Evolutionary conservation across 116 monocot genomes (phyloP), one percentile per base, ranked within the genome.

Genomic region (Zostera marina): DNA sequence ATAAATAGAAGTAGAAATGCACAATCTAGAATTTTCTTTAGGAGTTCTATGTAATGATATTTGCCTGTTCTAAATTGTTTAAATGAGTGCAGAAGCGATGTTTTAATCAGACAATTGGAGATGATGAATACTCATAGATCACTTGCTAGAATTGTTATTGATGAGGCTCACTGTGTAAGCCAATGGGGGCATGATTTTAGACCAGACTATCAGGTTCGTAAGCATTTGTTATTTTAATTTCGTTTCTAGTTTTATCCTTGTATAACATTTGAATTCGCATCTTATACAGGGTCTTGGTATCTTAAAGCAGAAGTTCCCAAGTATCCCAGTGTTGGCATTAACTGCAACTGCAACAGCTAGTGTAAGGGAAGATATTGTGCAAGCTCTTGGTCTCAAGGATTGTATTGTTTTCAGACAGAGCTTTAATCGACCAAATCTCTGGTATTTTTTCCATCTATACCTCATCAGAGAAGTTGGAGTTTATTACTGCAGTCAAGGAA

Each of bases 101-200:
- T 56, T 67, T 60, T 96, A 39, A 68, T 85, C 66, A 88, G 89
- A 58, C 75, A 82, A 15, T 60, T 96, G 66, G 85, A 83, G 43
- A 69, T 54, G 67, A 65, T 96, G 53, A 58, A 96, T 74, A 65
- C 73, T 2, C 75, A 78, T 44, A 73, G 70, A 20, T 78, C 47
- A 68, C 82, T 96, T 62, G 72, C 81, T 67, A 88, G 89, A 66
- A 82, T 96, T 76, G 96, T 96, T 25, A 89, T 96, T 78, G 96
- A 96, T 78, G 96, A 96, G 82, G 96, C 89, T 61, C 96, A 96
- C 68, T 96, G 96, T 78, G 80, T 96, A 17, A 96, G 96, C 74
- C 89, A 96, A 64, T 96, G 96, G 96, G 96, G 96, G 19, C 96
- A 96, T 72, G 96, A 89, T 81, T 96, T 96, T 74, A 75, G 96